Percentiles rank a stretch among this genome's conserved stretches.
These are phyloP conservation scores for Lactarius trivialis DNA, from an alignment of 768 basidiomycete species.

Conservation along the genomic window DNA sequence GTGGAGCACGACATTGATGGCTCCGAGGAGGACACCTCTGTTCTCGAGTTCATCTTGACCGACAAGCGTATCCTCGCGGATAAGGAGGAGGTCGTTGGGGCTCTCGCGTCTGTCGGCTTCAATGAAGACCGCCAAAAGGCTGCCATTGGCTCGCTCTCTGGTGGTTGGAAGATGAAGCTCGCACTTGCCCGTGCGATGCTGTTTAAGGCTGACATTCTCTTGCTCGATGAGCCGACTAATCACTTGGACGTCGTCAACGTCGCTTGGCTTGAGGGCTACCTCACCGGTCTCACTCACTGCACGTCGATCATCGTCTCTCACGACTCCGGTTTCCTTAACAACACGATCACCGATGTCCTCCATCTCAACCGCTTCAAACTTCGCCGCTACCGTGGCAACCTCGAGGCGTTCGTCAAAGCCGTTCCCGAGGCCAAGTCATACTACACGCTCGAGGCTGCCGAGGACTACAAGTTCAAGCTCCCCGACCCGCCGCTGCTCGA, in stretches of 20 bases:
- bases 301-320: constrained; percentile 98
- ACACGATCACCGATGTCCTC: constrained; percentile 96
- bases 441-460: constrained; percentile 91
- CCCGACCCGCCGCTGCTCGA: constrained; percentile 95
- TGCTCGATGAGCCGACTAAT: constrained; percentile 96
- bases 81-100: constrained; percentile 67
- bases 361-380: constrained; percentile 99
- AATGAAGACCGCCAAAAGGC: constrained; percentile 77
- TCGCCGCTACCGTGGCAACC: constrained; percentile 90
- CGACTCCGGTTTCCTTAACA: constrained; percentile 96
- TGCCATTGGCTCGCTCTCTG: constrained; percentile 85
- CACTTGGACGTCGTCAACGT: constrained; percentile 97
- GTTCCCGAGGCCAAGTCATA: constrained; percentile 98
- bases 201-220: constrained; percentile 95
- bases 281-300: constrained; percentile 79
- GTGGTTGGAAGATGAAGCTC: constrained; percentile 99
- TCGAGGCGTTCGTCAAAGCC: constrained; percentile 87
- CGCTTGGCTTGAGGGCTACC: constrained; percentile 95
- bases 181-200: constrained; percentile 95
- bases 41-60: constrained; percentile 78
- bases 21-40: constrained; percentile 84
- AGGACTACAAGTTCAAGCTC: constrained; percentile 98
- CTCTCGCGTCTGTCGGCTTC: constrained; percentile 90
- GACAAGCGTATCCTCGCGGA: constrained; percentile 76
- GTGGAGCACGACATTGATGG: constrained; percentile 99